Percentiles rank a stretch among this genome's conserved stretches.
Evolutionary conservation across 805 yeast species (phyloP).

Genomic region (Allodekkera sacchari): DNA sequence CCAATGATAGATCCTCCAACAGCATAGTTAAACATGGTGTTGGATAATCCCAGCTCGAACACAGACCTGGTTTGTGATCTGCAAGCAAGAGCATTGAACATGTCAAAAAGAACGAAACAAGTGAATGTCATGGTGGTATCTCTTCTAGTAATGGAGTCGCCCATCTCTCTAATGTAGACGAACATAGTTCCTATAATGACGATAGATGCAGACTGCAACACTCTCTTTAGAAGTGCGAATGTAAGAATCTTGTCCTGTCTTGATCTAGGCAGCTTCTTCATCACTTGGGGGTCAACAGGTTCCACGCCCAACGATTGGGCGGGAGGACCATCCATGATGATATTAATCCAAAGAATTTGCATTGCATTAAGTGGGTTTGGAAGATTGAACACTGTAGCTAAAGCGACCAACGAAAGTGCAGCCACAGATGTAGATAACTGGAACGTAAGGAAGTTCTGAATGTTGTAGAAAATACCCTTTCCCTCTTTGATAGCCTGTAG

Average conservation of each 20-base stretch:
- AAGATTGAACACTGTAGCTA: conserved; percentile 76
- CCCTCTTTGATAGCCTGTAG: conserved; percentile 94
- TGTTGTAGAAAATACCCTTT: conserved; percentile 91
- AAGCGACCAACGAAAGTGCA: conserved; percentile 81
- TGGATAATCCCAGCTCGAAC: conserved; percentile 72
- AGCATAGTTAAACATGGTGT: conserved; percentile 89
- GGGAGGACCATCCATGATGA: conserved; percentile 98
- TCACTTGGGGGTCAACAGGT: conserved; percentile 92
- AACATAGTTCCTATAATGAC: conserved; percentile 81
- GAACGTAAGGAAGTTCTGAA: conserved; percentile 89
- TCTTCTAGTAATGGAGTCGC: conserved; percentile 79
- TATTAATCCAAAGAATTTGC: conserved; percentile 98
- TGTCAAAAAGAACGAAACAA: conserved; percentile 89
- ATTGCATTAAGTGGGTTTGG: conserved; percentile 95
- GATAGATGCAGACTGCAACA: conserved; percentile 67
- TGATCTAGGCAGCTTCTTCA: conserved; percentile 93
- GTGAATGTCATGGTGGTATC: conserved; percentile 99
- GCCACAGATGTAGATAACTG: conserved; percentile 95
- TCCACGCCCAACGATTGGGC: conserved; percentile 97
- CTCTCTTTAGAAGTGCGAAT: conserved; percentile 54
- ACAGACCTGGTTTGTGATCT: conserved; percentile 82
- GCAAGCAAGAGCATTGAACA: conserved; percentile 94
- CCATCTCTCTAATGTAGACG: conserved; percentile 81
- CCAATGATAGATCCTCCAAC: conserved; percentile 84
- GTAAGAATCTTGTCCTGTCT: conserved; percentile 83